These are phyloP conservation scores for Botryosphaeria dothidea DNA, from an alignment of 2,329 filamentous ascomycete genomes.

Conservation along the genomic window DNA sequence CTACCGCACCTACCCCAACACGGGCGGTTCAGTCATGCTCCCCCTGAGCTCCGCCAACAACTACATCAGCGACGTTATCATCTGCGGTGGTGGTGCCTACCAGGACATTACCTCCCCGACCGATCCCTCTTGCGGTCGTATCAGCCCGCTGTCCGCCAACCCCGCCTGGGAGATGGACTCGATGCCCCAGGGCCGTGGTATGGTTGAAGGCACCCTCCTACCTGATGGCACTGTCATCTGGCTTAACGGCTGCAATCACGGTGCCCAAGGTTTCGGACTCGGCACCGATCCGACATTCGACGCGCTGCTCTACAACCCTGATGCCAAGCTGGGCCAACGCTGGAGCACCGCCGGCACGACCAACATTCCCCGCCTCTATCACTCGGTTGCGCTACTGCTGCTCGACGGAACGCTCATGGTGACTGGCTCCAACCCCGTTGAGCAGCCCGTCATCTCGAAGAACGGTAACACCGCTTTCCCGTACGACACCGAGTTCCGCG, in stretches of 20 bases:
- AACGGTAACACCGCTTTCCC: slow-evolving; percentile 39
- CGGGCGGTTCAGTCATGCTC: slow-evolving; percentile 59
- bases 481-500: slow-evolving; percentile 61
- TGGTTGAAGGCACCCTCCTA: slow-evolving; percentile 62
- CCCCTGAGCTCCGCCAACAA: slow-evolving; percentile 54
- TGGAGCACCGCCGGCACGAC: slow-evolving; percentile 50
- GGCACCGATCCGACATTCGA: slow-evolving; percentile 56
- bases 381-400: slow-evolving; percentile 60
- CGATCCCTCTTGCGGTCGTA: slow-evolving; percentile 60
- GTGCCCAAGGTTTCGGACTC: slow-evolving; percentile 62
- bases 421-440: slow-evolving; percentile 61
- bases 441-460: slow-evolving; percentile 54
- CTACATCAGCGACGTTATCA: slow-evolving; percentile 56
- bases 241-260: slow-evolving; percentile 60
- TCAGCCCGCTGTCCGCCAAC: slow-evolving; percentile 50
- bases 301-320: slow-evolving; percentile 60
- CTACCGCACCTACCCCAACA: slow-evolving; percentile 63
- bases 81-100: slow-evolving; percentile 62
- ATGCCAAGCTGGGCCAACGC: slow-evolving; percentile 51
- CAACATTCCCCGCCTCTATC: slow-evolving; percentile 55
- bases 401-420: slow-evolving; percentile 62
- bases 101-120: slow-evolving; percentile 61
- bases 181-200: slow-evolving; percentile 60
- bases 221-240: slow-evolving; percentile 65
- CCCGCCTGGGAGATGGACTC: slow-evolving; percentile 59